Conservation (phyloP, 2,329 filamentous ascomycete genomes). For the Cytospora piceae region DNA sequence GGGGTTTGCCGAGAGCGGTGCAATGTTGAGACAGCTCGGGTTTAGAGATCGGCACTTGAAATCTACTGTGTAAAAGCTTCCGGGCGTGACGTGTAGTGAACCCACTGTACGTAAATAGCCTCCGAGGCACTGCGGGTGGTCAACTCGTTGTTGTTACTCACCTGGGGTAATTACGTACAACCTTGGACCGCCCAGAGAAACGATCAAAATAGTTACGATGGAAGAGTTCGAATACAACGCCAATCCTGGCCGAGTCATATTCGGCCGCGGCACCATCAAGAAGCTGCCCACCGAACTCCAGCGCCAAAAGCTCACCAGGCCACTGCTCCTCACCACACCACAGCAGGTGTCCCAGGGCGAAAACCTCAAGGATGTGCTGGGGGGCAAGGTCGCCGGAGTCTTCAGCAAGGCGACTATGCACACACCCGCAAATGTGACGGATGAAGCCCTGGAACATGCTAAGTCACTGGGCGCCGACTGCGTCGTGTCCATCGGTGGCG, state of each 20-base stretch:
- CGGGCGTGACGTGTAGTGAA: background rate
- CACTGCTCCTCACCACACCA: slow-evolving; percentile 58
- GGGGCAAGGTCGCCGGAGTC: slow-evolving; percentile 25
- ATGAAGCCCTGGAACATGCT: slow-evolving; percentile 56
- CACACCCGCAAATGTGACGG: slow-evolving; percentile 61
- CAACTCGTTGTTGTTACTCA: background rate
- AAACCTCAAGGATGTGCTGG: slow-evolving; percentile 47
- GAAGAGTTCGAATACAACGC: slow-evolving; percentile 57
- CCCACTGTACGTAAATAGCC: background rate
- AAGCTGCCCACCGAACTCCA: slow-evolving; percentile 47
- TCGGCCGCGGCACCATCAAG: slow-evolving; percentile 56
- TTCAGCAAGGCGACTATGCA: slow-evolving; percentile 59
- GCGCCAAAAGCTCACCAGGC: slow-evolving; percentile 48
- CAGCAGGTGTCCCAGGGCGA: slow-evolving; percentile 52
- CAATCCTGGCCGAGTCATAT: slow-evolving; percentile 55
- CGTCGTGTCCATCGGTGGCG: slow-evolving; percentile 63
- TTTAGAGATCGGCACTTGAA: too few relatives aligned
- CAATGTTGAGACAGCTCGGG: too few relatives aligned
- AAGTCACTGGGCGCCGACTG: slow-evolving; percentile 52
- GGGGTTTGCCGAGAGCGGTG: too few relatives aligned
- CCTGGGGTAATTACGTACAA: background rate
- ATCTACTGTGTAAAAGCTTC: background rate
- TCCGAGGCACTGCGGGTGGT: background rate
- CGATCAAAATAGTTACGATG: slow-evolving; percentile 39
- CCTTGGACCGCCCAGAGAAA: slow-evolving; percentile 3